Conservation (phyloP, 2,329 filamentous ascomycete genomes). For the Phyllosticta ampelicida region DNA sequence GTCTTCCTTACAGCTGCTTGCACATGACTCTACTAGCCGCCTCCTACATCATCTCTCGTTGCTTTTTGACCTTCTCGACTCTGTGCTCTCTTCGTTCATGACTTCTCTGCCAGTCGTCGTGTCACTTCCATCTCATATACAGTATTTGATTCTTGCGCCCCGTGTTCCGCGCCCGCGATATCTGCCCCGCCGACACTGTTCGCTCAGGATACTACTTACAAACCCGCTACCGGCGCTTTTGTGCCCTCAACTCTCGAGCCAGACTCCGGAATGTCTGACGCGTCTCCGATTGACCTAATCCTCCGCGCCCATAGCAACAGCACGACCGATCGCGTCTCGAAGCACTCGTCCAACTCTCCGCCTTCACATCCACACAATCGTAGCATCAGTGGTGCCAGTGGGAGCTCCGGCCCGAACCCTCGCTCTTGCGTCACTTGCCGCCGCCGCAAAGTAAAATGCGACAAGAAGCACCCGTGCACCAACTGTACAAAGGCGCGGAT, state of each 20-base stretch:
- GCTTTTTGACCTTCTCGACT: background rate
- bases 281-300: background rate
- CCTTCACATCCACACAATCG: slow-evolving; percentile 1
- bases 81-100: background rate
- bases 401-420: slow-evolving; percentile 20
- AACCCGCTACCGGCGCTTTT: background rate
- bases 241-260: background rate
- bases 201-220: background rate
- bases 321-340: slow-evolving; percentile 2
- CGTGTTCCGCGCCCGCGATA: background rate
- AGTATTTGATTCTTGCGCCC: background rate
- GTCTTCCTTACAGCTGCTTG: background rate
- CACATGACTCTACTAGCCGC: background rate
- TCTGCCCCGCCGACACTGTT: background rate
- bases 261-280: slow-evolving; percentile 2
- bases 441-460: slow-evolving; percentile 61
- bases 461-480: slow-evolving; percentile 65
- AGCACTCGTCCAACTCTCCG: background rate
- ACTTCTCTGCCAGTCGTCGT: background rate
- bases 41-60: background rate
- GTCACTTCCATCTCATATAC: background rate
- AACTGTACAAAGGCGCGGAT: slow-evolving; percentile 63
- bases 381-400: slow-evolving; percentile 7
- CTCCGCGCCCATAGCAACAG: slow-evolving; percentile 9
- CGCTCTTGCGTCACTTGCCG: slow-evolving; percentile 43